Evolutionary conservation across 2,329 filamentous ascomycete species (phyloP), one percentile per base, ranked within the genome.

Genomic region (Lomentospora prolificans): DNA sequence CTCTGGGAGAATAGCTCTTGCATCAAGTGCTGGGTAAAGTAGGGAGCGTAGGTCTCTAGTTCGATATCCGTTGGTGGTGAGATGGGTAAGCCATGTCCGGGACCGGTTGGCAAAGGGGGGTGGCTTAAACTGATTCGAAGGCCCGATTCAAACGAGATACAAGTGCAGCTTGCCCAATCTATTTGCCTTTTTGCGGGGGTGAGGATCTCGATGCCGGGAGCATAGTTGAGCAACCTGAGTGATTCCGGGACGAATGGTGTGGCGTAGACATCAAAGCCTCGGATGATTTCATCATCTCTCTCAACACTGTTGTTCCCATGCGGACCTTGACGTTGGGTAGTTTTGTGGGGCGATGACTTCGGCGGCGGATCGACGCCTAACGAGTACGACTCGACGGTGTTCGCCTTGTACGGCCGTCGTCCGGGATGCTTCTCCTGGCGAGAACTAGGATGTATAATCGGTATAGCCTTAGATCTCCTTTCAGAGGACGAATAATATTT

Each of bases 161-260:
- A 24, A 30, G 53, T 25, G 22, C 41, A 19, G 4, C 10, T 8
- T 24, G 39, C 41, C 27, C 44, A 55, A 28, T 48, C 27, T 10
- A 55, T 48, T 3, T 48, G n/a, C 22, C 53, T 48, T 9, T 5
- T 1, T 6, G 53, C 10, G 14, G 28, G 53, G 4, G 53, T 50
- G n/a, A 22, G 4, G 17, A 31, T 9, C 14, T 17, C 36, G 5
- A 55, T 9, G 17, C 53, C 53, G 3, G 28, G 41, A 4, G 33
- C 12, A 31, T 9, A 19, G 17, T 50, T 55, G 27, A 55, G 48
- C 27, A 55, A 8, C 41, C 24, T 55, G 27, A 48, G 22, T 9
- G 53, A 31, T 41, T 55, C 53, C n/a, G 53, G 53, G 6, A 55
- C 53, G n/a, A 55, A 55, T 1, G 53, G 53, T 3, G 53, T 55